These are phyloP conservation scores for Yamadazyma triangularis DNA, from an alignment of 1,139 yeast species.

Conservation along the genomic window DNA sequence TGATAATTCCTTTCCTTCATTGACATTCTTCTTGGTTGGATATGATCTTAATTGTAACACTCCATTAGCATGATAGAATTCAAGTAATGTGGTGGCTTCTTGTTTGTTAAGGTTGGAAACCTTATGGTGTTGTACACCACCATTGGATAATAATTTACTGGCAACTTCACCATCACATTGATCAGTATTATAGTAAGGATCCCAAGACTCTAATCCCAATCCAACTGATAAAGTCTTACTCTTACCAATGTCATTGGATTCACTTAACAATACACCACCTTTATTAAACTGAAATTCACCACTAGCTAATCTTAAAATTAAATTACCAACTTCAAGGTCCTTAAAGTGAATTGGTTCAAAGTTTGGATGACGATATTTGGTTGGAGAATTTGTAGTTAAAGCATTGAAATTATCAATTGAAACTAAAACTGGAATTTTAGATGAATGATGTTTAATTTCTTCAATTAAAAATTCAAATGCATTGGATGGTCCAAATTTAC, in stretches of 20 bases:
- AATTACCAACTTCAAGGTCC: constrained; percentile 64
- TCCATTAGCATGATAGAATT: constrained; percentile 52
- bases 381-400: constrained; percentile 49
- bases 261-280: constrained; percentile 69
- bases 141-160: constrained; percentile 38
- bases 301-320: constrained; percentile 50
- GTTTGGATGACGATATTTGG: constrained; percentile 58
- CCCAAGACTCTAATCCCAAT: constrained; percentile 48
- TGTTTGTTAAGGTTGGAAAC: constrained; percentile 49
- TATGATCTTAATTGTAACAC: constrained; percentile 42
- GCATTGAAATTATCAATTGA: constrained; percentile 76
- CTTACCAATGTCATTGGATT: constrained; percentile 28
- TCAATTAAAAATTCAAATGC: constrained; percentile 52
- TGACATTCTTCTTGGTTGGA: constrained; percentile 26
- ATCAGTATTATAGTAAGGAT: constrained; percentile 50
- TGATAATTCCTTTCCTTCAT: constrained; percentile 18
- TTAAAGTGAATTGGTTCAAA: constrained; percentile 57
- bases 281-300: constrained; percentile 50
- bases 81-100: constrained; percentile 52
- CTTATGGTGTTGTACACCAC: constrained; percentile 43
- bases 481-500: constrained; percentile 27
- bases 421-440: constrained; percentile 57
- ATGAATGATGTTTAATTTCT: constrained; percentile 39
- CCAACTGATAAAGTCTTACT: constrained; percentile 56
- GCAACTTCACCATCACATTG: constrained; percentile 57